These are phyloP conservation scores for Dichotomocladium elegans DNA, from an alignment of 371 early-diverging fungal species.

Conservation along the genomic window DNA sequence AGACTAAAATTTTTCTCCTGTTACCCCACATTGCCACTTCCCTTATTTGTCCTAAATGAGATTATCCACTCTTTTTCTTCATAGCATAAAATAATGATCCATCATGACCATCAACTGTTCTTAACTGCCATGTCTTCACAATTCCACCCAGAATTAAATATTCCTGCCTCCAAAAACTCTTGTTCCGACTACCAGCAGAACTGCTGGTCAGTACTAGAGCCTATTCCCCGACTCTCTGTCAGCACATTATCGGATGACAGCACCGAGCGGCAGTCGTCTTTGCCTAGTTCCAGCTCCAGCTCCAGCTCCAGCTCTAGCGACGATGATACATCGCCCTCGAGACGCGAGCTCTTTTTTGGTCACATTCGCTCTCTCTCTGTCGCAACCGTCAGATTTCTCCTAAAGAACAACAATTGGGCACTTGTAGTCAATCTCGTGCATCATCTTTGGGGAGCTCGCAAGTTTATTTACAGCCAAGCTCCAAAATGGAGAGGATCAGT, in stretches of 20 bases:
- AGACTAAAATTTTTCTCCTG: not conserved
- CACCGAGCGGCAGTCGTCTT: not conserved
- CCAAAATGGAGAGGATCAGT: not conserved
- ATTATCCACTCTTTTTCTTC: not conserved
- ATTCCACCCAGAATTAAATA: no score
- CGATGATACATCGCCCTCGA: constrained; percentile 15
- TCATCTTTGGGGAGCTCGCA: constrained; percentile 31
- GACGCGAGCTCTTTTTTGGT: constrained; percentile 18
- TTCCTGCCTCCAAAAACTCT: no score
- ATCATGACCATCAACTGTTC: not conserved
- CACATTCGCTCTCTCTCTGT: constrained; percentile 15
- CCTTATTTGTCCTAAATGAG: not conserved
- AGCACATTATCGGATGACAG: not conserved
- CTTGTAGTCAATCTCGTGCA: constrained; percentile 35
- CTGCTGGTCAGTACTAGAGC: no score
- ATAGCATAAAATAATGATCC: not conserved
- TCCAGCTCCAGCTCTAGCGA: not conserved
- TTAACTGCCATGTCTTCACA: not conserved
- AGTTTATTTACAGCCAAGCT: not conserved
- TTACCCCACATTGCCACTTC: not conserved
- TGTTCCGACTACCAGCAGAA: no score
- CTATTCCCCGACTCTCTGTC: not conserved
- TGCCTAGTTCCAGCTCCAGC: not conserved
- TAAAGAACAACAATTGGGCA: constrained; percentile 40
- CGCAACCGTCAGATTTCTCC: constrained; percentile 17